phyloP scores from a whole-genome alignment of 352 stramenopile genomes.

The Phytophthora crassamura region DNA sequence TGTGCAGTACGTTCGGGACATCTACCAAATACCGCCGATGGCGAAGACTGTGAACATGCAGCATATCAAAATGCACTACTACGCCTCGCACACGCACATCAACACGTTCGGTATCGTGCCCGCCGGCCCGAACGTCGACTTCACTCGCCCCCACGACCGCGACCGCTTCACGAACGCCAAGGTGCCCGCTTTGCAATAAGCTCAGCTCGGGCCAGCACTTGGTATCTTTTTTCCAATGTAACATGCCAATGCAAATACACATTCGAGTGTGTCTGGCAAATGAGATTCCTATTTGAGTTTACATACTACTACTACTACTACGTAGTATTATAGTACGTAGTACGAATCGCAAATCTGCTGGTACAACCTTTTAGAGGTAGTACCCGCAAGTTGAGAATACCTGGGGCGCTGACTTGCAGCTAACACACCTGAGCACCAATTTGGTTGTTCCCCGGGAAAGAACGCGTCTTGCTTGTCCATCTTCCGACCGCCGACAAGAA shows the following conservation, averaged over 20 bases:
- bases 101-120: slow-evolving; percentile 55
- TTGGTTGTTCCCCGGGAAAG: too few relatives aligned
- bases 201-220: slow-evolving; percentile 1
- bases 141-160: slow-evolving; percentile 39
- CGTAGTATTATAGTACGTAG: too few relatives aligned
- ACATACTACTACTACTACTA: too few relatives aligned
- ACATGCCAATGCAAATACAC: neutral
- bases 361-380: too few relatives aligned
- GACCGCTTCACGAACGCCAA: slow-evolving; percentile 37
- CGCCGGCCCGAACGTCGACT: slow-evolving; percentile 34
- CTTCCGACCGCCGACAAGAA: too few relatives aligned
- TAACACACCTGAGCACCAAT: too few relatives aligned
- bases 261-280: neutral
- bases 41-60: slow-evolving; percentile 49
- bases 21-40: slow-evolving; percentile 55
- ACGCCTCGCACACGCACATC: slow-evolving; percentile 53
- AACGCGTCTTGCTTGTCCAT: too few relatives aligned
- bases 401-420: too few relatives aligned
- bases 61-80: slow-evolving; percentile 63
- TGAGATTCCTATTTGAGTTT: neutral
- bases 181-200: slow-evolving; percentile 2
- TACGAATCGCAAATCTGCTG: too few relatives aligned
- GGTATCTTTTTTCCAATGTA: neutral
- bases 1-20: slow-evolving; percentile 52
- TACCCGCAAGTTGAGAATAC: too few relatives aligned